phyloP scores from a whole-genome alignment of 73 alveolate species.

The Paraurostyla sp. region DNA sequence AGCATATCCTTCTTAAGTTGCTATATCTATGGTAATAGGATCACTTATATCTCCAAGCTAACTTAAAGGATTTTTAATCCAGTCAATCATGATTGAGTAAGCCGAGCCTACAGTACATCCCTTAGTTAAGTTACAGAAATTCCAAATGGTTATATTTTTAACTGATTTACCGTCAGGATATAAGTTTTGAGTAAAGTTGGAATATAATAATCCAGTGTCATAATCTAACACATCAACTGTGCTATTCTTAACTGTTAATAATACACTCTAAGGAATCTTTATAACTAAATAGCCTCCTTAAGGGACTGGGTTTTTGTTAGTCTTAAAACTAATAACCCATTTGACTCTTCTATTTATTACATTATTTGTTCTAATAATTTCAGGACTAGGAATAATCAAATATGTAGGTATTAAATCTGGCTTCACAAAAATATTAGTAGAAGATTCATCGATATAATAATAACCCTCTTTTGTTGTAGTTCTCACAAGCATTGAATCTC shows the following conservation, averaged over 20 bases:
- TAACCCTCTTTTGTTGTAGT: conserved; percentile 69
- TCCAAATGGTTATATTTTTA: neutral
- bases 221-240: conserved; percentile 16
- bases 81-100: conserved; percentile 31
- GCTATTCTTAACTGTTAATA: conserved; percentile 16
- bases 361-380: conserved; percentile 62
- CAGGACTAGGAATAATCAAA: conserved; percentile 62
- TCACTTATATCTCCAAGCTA: conserved; percentile 1
- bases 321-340: conserved; percentile 55
- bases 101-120: conserved; percentile 47
- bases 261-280: conserved; percentile 57
- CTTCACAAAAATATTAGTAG: conserved; percentile 28
- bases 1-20: conserved; percentile 40
- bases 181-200: neutral
- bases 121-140: conserved; percentile 33
- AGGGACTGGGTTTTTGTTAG: conserved; percentile 57
- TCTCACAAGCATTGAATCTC: conserved; percentile 57
- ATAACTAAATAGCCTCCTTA: conserved; percentile 49
- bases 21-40: neutral
- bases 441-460: conserved; percentile 67
- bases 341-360: conserved; percentile 45
- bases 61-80: conserved; percentile 43
- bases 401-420: conserved; percentile 66
- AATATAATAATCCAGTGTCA: neutral
- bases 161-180: conserved; percentile 21